These are phyloP conservation scores for Kickxella alabastrina DNA, from an alignment of 192 early-diverging fungal genomes.

Conservation along the genomic window DNA sequence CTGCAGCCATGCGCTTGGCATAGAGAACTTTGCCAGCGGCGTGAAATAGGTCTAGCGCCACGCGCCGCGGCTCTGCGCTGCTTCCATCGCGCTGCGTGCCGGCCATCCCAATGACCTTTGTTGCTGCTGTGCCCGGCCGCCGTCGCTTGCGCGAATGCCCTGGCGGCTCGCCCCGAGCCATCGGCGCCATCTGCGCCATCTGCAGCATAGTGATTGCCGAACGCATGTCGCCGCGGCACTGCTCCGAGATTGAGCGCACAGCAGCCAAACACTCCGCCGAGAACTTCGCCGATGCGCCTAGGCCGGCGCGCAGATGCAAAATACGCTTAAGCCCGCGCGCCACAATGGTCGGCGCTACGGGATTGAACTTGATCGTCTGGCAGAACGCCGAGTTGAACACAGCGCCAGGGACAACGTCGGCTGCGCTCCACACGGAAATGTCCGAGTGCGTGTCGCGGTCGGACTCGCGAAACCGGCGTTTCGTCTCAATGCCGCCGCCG, in stretches of 20 bases:
- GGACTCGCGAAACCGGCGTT: slow-evolving; percentile 11
- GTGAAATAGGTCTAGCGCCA: slow-evolving; percentile 57
- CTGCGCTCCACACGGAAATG: slow-evolving; percentile 22
- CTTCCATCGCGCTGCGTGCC: too few relatives aligned
- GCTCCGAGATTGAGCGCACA: slow-evolving; percentile 43
- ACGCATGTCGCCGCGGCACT: slow-evolving; percentile 58
- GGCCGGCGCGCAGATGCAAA: slow-evolving; percentile 14
- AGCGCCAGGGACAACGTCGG: slow-evolving; percentile 27
- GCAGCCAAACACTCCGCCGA: slow-evolving; percentile 4
- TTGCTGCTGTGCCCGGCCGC: background rate
- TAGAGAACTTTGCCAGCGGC: slow-evolving; percentile 62
- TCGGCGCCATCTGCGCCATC: slow-evolving; percentile 5
- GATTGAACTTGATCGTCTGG: slow-evolving; percentile 54
- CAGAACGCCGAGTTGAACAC: slow-evolving; percentile 25
- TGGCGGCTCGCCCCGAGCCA: background rate
- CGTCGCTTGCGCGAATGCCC: background rate
- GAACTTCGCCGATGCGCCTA: slow-evolving; percentile 2
- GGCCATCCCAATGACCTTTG: background rate
- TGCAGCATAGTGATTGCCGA: slow-evolving; percentile 59
- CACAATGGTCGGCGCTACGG: slow-evolving; percentile 61
- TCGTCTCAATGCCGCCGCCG: background rate
- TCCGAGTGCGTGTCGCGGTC: slow-evolving; percentile 6
- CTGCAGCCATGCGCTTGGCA: slow-evolving; percentile 49
- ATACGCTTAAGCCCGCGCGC: slow-evolving; percentile 56
- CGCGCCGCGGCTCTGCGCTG: slow-evolving; percentile 14